Conservation (phyloP, 768 basidiomycete genomes). For the Leccinum subgranulosum region DNA sequence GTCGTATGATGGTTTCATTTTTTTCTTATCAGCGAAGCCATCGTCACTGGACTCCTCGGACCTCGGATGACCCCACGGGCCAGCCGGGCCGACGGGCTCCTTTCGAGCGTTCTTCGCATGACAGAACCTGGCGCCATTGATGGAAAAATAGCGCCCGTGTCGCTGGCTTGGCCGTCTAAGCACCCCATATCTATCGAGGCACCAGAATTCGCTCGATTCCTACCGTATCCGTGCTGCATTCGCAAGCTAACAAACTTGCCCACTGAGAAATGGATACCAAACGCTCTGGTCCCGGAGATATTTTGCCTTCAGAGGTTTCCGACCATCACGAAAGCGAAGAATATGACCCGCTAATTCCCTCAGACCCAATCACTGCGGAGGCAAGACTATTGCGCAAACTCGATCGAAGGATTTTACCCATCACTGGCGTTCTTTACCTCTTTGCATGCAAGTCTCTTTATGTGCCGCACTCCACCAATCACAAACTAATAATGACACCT, state of each 20-base stretch:
- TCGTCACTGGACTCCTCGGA: too few relatives aligned
- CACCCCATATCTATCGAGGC: background rate
- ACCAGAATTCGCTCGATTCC: background rate
- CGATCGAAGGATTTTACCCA: slow-evolving; percentile 65
- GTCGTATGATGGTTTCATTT: too few relatives aligned
- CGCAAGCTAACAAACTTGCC: background rate
- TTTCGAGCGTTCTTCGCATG: too few relatives aligned
- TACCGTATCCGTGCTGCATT: background rate
- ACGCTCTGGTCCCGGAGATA: slow-evolving; percentile 1
- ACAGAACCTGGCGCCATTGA: too few relatives aligned
- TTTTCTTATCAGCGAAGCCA: too few relatives aligned
- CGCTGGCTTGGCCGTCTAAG: background rate
- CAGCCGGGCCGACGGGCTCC: too few relatives aligned
- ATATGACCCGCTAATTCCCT: slow-evolving; percentile 20
- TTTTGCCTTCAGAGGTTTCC: slow-evolving; percentile 3
- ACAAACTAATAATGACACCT: too few relatives aligned
- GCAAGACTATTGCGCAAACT: slow-evolving; percentile 57
- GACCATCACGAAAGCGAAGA: slow-evolving; percentile 5
- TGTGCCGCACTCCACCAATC: background rate
- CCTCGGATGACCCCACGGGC: too few relatives aligned
- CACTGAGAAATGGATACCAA: slow-evolving; percentile 17
- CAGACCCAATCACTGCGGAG: slow-evolving; percentile 38
- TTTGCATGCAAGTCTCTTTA: slow-evolving; percentile 59
- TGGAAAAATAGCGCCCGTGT: background rate
- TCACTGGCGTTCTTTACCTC: slow-evolving; percentile 67